A percentile compares a stretch with the other conserved stretches of the same genome.
These are phyloP conservation scores for Sisymbrium altissimum DNA, from an alignment of 345 rosid species.

Conservation along the genomic window DNA sequence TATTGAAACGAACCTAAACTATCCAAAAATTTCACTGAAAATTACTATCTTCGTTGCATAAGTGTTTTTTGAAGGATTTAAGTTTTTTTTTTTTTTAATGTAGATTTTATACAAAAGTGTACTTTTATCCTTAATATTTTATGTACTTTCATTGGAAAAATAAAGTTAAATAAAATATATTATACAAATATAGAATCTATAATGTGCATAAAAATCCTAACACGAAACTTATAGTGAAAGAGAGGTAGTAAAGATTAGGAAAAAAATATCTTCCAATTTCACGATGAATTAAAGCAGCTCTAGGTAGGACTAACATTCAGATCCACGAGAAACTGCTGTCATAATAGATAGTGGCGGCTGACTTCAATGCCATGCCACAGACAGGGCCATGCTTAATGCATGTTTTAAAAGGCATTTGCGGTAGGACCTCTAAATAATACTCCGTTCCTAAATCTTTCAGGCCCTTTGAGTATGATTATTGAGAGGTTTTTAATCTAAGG, in stretches of 20 bases:
- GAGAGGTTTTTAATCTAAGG: too few species aligned
- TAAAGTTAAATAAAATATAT: not conserved
- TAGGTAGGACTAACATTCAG: constrained; percentile 1
- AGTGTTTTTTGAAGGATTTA: not conserved
- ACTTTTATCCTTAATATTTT: not conserved
- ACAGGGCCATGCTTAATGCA: too few species aligned
- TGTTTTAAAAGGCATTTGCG: too few species aligned
- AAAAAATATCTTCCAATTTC: not conserved
- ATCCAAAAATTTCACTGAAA: too few species aligned
- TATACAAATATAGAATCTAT: not conserved
- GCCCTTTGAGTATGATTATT: too few species aligned
- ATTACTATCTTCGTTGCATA: too few species aligned
- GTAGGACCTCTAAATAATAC: too few species aligned
- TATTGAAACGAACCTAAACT: too few species aligned
- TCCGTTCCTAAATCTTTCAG: too few species aligned
- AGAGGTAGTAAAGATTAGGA: not conserved
- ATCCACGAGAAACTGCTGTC: not conserved
- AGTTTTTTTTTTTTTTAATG: not conserved
- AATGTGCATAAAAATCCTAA: not conserved
- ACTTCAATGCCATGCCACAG: not conserved
- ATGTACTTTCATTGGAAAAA: not conserved
- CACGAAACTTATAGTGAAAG: not conserved
- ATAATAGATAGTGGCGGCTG: not conserved
- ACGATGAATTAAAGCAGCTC: not conserved
- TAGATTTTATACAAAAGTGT: not conserved